Evolutionary conservation across 2,329 filamentous ascomycete genomes (phyloP).

Genomic region (Podosphaera fusca): DNA sequence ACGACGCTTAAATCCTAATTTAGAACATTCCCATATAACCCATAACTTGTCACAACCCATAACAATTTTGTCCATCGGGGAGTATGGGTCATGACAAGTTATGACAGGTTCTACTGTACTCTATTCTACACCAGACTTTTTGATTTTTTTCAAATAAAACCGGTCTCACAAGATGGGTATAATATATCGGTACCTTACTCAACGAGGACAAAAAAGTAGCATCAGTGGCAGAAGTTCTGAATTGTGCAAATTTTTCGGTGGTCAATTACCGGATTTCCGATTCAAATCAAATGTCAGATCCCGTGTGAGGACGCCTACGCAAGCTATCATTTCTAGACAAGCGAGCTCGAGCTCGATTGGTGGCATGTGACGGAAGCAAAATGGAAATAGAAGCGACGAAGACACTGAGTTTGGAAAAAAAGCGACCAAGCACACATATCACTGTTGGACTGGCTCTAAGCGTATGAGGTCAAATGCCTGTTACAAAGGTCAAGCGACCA

Average conservation of each 20-base stretch:
- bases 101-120: background rate
- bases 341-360: background rate
- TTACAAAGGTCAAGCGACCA: background rate
- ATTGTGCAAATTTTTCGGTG: too few relatives aligned
- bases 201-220: background rate
- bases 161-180: background rate
- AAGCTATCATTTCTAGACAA: background rate
- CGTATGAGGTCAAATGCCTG: background rate
- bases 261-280: too few relatives aligned
- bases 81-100: too few relatives aligned
- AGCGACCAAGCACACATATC: background rate
- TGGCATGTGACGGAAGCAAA: background rate
- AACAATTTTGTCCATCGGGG: too few relatives aligned
- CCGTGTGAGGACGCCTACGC: background rate
- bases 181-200: background rate
- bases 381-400: background rate
- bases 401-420: background rate
- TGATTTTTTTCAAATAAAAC: background rate
- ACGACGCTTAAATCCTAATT: too few relatives aligned
- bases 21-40: too few relatives aligned
- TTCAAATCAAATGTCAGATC: background rate
- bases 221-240: too few relatives aligned
- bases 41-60: too few relatives aligned
- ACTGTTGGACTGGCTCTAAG: background rate
- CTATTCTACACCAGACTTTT: background rate